A percentile compares a stretch with the other conserved stretches of the same genome.
Conservation (phyloP, 768 basidiomycete genomes). For the Mycena chlorophos region DNA sequence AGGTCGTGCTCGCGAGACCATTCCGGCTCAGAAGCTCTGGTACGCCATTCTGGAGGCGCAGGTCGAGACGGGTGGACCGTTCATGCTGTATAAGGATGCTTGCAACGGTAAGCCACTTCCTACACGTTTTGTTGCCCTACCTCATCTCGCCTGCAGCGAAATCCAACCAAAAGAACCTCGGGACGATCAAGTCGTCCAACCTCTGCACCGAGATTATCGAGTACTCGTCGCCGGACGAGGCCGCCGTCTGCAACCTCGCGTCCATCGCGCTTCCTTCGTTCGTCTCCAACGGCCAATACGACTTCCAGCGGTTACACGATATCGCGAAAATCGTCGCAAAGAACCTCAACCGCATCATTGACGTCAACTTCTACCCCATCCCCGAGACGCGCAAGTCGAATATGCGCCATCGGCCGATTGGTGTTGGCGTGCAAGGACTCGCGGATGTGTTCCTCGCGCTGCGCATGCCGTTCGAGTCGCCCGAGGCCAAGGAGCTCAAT, state of each 20-base stretch:
- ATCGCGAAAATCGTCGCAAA: conserved; percentile 73
- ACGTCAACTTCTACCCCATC: conserved; percentile 77
- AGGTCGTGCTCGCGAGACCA: conserved; percentile 78
- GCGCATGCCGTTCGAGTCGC: conserved; percentile 78
- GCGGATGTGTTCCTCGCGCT: conserved; percentile 84
- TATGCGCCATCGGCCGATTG: conserved; percentile 81
- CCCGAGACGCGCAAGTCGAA: conserved; percentile 74
- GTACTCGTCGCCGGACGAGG: conserved; percentile 81
- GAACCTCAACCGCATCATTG: conserved; percentile 78
- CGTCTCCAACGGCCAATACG: conserved; percentile 61
- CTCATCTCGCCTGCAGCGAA: conserved; percentile 47
- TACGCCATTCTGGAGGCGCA: conserved; percentile 96
- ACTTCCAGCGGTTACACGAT: conserved; percentile 78
- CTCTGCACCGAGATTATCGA: conserved; percentile 86
- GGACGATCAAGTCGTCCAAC: conserved; percentile 85
- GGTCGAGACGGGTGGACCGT: conserved; percentile 96
- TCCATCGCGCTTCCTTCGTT: conserved; percentile 78
- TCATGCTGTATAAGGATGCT: conserved; percentile 98
- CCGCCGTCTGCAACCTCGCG: conserved; percentile 82
- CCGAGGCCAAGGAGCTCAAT: conserved; percentile 68
- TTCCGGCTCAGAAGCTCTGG: conserved; percentile 98
- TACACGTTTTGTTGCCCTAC: neutral
- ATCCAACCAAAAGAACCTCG: conserved; percentile 83
- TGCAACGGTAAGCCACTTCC: conserved; percentile 68
- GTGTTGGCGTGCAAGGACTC: conserved; percentile 81